A percentile compares a stretch with the other conserved stretches of the same genome.
Conservation (phyloP, 768 basidiomycete genomes). For the Tylopilus sp. region DNA sequence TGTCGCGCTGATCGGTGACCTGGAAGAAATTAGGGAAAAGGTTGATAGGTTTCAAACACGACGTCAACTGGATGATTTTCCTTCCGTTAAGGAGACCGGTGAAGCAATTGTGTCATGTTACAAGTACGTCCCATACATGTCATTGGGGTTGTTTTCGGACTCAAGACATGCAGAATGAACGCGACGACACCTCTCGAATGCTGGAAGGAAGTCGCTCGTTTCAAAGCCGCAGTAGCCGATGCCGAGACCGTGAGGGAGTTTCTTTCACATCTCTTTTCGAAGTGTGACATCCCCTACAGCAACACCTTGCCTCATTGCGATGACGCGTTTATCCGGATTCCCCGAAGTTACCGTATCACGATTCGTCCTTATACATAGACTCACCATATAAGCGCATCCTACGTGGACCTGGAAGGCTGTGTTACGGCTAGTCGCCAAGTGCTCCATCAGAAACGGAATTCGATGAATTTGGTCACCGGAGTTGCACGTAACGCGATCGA, state of each 20-base stretch:
- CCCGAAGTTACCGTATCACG: neutral
- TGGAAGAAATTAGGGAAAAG: slow-evolving; percentile 70
- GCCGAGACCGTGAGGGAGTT: slow-evolving; percentile 58
- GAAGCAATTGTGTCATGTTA: slow-evolving; percentile 74
- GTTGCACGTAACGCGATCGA: too few relatives aligned
- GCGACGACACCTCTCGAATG: slow-evolving; percentile 61
- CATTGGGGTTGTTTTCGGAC: neutral
- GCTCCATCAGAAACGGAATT: too few relatives aligned
- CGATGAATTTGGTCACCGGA: too few relatives aligned
- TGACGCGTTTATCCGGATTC: slow-evolving; percentile 29
- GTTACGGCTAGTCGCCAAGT: neutral
- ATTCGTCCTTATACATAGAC: too few relatives aligned
- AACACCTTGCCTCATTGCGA: slow-evolving; percentile 60
- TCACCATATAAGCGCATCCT: too few relatives aligned
- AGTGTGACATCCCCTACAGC: slow-evolving; percentile 35
- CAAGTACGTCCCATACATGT: slow-evolving; percentile 39
- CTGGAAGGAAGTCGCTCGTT: slow-evolving; percentile 66
- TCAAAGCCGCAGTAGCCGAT: slow-evolving; percentile 64
- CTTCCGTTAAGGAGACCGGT: slow-evolving; percentile 52
- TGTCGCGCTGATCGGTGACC: slow-evolving; percentile 62
- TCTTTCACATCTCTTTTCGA: slow-evolving; percentile 5
- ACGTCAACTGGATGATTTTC: slow-evolving; percentile 50
- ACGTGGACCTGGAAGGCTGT: neutral
- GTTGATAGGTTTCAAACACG: slow-evolving; percentile 67
- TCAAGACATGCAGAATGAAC: slow-evolving; percentile 34